phyloP scores from a whole-genome alignment of 2,329 filamentous ascomycete genomes.

The Akanthomyces uredinophilus region DNA sequence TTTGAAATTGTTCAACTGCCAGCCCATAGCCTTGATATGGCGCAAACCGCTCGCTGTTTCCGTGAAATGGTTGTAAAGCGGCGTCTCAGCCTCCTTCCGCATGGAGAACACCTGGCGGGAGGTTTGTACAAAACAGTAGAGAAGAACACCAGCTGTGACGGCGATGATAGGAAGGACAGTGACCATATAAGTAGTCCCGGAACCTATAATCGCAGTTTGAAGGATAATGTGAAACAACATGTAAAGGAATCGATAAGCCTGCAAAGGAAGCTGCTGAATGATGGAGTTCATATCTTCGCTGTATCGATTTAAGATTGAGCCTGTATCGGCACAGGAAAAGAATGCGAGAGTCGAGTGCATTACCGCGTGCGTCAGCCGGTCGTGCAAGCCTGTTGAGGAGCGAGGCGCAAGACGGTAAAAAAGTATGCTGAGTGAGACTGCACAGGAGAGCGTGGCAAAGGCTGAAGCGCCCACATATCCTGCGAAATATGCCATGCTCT shows the following conservation, averaged over 20 bases:
- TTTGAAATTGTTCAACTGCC: slow-evolving; percentile 37
- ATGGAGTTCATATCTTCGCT: slow-evolving; percentile 19
- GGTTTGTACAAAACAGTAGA: slow-evolving; percentile 22
- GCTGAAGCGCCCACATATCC: background rate
- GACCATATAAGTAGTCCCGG: background rate
- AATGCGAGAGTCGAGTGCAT: background rate
- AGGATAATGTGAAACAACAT: background rate
- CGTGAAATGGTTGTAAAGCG: slow-evolving; percentile 31
- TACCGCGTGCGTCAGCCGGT: background rate
- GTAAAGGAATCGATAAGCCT: slow-evolving; percentile 6
- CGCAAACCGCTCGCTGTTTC: slow-evolving; percentile 41
- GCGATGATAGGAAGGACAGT: background rate
- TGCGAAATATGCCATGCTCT: background rate
- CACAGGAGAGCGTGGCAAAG: background rate
- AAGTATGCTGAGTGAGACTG: background rate
- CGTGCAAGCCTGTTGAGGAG: background rate
- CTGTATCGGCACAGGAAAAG: background rate
- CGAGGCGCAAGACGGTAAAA: background rate
- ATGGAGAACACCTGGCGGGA: slow-evolving; percentile 32
- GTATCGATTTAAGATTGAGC: background rate
- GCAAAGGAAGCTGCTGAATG: slow-evolving; percentile 20
- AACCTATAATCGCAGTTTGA: background rate
- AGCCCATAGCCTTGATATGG: slow-evolving; percentile 49
- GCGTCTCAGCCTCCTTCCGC: slow-evolving; percentile 31
- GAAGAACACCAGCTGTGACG: background rate